phyloP scores from a whole-genome alignment of 352 stramenopile genomes.

The Globisporangium paroecandrum region DNA sequence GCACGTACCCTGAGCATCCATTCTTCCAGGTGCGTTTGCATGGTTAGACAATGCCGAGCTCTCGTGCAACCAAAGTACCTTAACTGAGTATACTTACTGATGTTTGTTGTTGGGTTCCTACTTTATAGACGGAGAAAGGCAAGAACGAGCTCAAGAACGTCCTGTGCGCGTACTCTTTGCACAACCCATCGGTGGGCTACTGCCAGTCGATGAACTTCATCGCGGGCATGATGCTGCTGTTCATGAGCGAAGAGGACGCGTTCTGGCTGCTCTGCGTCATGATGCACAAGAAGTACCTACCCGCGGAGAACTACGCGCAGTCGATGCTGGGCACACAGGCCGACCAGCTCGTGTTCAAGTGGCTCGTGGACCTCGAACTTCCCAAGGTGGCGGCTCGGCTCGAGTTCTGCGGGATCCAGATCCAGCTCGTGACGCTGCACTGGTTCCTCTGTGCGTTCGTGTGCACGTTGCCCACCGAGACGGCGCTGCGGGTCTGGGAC shows the following conservation, averaged over 20 bases:
- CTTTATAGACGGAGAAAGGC: constrained; percentile 33
- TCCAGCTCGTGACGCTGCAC: constrained; percentile 77
- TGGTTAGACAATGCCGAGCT: not conserved
- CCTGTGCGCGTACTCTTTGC: constrained; percentile 51
- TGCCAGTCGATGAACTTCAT: constrained; percentile 84
- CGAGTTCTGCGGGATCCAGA: constrained; percentile 38
- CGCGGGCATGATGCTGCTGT: constrained; percentile 58
- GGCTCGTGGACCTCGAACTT: constrained; percentile 48
- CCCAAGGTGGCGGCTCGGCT: constrained; percentile 33
- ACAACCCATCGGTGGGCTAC: constrained; percentile 56
- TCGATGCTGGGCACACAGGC: constrained; percentile 70
- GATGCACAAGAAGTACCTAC: constrained; percentile 59
- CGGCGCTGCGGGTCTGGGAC: constrained; percentile 70
- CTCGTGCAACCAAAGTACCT: no score
- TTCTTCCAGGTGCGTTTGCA: constrained; percentile 34
- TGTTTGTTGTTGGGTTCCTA: no score
- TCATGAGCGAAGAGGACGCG: constrained; percentile 68
- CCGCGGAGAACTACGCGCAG: constrained; percentile 69
- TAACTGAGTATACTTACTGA: no score
- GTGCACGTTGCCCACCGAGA: constrained; percentile 72
- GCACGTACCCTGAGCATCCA: constrained; percentile 59
- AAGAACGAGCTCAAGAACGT: constrained; percentile 51
- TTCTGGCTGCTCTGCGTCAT: constrained; percentile 82
- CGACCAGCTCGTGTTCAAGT: constrained; percentile 73
- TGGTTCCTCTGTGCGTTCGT: constrained; percentile 87